Evolutionary conservation across 768 basidiomycete species (phyloP).

Genomic region (Crucibulum laeve): DNA sequence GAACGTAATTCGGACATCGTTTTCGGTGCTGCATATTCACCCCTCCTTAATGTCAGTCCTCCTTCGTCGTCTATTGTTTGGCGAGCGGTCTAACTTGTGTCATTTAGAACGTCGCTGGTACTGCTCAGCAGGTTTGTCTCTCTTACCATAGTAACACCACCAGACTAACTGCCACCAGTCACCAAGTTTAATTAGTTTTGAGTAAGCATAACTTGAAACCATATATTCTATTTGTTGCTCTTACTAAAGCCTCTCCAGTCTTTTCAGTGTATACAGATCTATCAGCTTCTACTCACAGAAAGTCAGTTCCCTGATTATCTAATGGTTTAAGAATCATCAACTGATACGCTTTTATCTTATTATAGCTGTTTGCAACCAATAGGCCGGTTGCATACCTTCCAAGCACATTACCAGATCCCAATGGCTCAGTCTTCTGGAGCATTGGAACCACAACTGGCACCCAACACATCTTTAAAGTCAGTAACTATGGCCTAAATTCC

Average conservation of each 20-base stretch:
- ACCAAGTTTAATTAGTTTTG: constrained; percentile 53
- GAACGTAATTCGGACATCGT: constrained; percentile 37
- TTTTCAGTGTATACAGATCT: constrained; percentile 43
- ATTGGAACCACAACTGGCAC: constrained; percentile 12
- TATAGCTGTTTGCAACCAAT: constrained; percentile 49
- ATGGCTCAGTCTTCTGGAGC: constrained; percentile 45
- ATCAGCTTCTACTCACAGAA: constrained; percentile 59
- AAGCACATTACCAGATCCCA: constrained; percentile 35
- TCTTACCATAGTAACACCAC: constrained; percentile 2
- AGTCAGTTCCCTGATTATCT: constrained; percentile 29
- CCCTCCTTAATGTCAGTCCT: constrained; percentile 36
- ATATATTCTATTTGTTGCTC: not conserved
- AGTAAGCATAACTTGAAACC: constrained; percentile 28
- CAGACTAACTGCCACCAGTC: constrained; percentile 23
- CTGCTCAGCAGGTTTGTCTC: not conserved
- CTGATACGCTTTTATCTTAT: not conserved
- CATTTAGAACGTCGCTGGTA: not conserved
- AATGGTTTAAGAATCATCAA: not conserved
- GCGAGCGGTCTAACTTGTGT: constrained; percentile 8
- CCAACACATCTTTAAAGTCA: constrained; percentile 1
- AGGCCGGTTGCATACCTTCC: constrained; percentile 44
- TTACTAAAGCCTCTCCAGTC: constrained; percentile 20
- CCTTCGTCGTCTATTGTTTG: not conserved
- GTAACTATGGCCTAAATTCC: not conserved
- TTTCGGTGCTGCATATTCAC: constrained; percentile 54